Evolutionary conservation across 345 rosid genomes (phyloP), one percentile per base, ranked within the genome.

Genomic region (Aegle marmelos): DNA sequence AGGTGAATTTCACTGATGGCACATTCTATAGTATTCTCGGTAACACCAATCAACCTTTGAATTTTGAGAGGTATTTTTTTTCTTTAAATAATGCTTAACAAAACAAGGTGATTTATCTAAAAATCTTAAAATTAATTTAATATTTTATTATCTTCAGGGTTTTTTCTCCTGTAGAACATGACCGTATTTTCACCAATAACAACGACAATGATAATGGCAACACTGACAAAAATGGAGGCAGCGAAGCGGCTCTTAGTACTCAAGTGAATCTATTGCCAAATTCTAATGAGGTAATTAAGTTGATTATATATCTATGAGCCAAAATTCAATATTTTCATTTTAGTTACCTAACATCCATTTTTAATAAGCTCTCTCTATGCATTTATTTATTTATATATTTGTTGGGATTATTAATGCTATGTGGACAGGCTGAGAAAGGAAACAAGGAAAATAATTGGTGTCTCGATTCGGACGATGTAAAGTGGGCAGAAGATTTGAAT

Each of bases 401-500:
- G 9, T 9, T 9, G 50, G 50, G 16, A 45, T 45, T 45, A 45
- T 45, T 45, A 45, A 11, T 45, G 19, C 21, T 64, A 5, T 24
- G 4, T 39, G 27, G 70, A 27, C 69, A 77, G 77, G 65, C 7
- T 57, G 57, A 24, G 65, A 61, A 33, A 59, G 70, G 73, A 24
- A 34, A 59, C 28, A 22, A 24, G 28, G 75, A 73, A 8, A 19
- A 68, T 5, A 19, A 28, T 34, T 24, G 73, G 22, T 31, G 21
- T 16, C 57, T 30, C 1, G 70, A 76, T 2, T 57, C 50, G 80
- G 83, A 73, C 67, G 74, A 72, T 24, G 60, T 72, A 27, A 14
- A 45, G 9, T 30, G 79, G 76, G 75, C 66, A 58, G 50, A 59
- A 54, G 50, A 64, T 28, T 53, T 81, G 21, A 73, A 68, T 75